These are phyloP conservation scores for Cornus florida DNA, from an alignment of 148 eudicot species.

Conservation along the genomic window DNA sequence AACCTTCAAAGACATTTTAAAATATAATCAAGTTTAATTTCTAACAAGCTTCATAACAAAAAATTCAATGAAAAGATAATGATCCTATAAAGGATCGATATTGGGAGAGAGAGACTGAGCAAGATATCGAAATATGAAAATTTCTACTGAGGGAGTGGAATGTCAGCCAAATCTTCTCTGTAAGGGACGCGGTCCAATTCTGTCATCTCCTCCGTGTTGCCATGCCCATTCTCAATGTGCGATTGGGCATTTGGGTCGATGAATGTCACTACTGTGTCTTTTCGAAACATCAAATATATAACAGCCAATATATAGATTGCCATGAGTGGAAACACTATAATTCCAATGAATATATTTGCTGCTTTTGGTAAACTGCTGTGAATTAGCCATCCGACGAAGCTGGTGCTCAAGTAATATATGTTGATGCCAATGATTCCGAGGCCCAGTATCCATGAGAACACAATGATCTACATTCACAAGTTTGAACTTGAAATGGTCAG, in stretches of 20 bases:
- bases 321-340: constrained; percentile 82
- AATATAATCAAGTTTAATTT: too few species aligned
- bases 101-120: too few species aligned
- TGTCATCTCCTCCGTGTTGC: neutral
- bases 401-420: constrained; percentile 68
- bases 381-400: constrained; percentile 69
- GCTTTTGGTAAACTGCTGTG: constrained; percentile 62
- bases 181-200: constrained; percentile 19
- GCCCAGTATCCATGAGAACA: constrained; percentile 61
- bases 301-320: constrained; percentile 55
- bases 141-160: constrained; percentile 39
- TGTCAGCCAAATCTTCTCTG: constrained; percentile 56
- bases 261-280: constrained; percentile 62
- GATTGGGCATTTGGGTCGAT: constrained; percentile 27
- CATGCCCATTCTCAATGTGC: constrained; percentile 30
- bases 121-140: neutral
- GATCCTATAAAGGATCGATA: too few species aligned
- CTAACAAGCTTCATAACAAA: too few species aligned
- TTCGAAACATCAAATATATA: constrained; percentile 70
- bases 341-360: constrained; percentile 67
- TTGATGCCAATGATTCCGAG: constrained; percentile 73
- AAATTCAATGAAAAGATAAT: too few species aligned
- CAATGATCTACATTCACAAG: constrained; percentile 41
- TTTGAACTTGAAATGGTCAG: neutral
- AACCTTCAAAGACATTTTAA: too few species aligned